Base-by-base conservation (phyloP, 2,329 filamentous ascomycete species). In the Bipolaris zeicola region DNA sequence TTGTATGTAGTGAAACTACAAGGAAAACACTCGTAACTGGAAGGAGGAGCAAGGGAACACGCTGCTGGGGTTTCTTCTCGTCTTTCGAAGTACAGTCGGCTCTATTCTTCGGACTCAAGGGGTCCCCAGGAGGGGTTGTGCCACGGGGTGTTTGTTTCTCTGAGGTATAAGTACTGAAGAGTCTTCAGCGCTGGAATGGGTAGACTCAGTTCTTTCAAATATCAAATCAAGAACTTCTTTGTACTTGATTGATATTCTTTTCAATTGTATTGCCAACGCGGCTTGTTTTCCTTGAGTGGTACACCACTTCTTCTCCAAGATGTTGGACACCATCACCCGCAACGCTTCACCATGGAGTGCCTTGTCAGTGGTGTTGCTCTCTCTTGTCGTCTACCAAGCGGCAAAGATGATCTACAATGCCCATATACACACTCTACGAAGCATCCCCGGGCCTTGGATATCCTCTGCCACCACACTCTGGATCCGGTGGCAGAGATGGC, bases 401-500 rank as follows among this genome's bases (percentile, higher is more conserved):
- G 38, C 37, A n/a, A 57, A 49, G n/a, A 60, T 64, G 56, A 34
- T 62, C 36, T 58, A 64, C 34, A 24, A 39, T n/a, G 52, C 54
- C 3, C 28, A 62, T 16, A 42, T 66, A 2, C 60, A 64, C 50
- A 55, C 61, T 34, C 28, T 66, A 16, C 53, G 59, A 41, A 42
- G 50, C 5, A 51, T 66, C 7, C 61, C 63, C 4, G 63, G 63
- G 26, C 62, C 63, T 33, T 64, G 62, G 61, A 58, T 66, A 33
- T 59, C 53, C 24, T 62, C 62, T 18, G 62, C 56, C 18, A 63
- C 59, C 22, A 58, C 60, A 16, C 28, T 55, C 6, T 66, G 60
- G 63, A 64, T 66, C 7, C 57, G 63, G 3, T 66, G 58, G 63
- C 63, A 64, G 36, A 61, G 60, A 54, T 66, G 62, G 63, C 55